Conservation (phyloP, 2,329 filamentous ascomycete genomes). For the Colletotrichum phormii region DNA sequence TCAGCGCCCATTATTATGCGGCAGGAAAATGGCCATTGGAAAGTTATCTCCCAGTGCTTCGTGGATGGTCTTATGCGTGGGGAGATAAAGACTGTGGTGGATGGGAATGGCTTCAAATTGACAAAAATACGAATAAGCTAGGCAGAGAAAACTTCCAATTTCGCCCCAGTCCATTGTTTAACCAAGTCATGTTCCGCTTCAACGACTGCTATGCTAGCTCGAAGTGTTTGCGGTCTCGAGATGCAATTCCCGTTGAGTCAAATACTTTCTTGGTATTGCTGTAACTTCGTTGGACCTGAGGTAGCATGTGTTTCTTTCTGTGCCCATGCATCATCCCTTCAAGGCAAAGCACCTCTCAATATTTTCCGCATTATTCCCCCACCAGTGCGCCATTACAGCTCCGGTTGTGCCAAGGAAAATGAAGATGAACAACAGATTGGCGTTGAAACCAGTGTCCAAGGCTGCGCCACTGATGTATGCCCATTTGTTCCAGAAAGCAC, state of each 20-base stretch:
- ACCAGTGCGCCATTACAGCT: conserved; percentile 71
- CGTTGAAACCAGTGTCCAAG: conserved; percentile 71
- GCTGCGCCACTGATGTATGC: conserved; percentile 73
- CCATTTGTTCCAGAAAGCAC: conserved; percentile 68
- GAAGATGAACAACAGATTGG: conserved; percentile 71
- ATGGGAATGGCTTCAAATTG: neutral
- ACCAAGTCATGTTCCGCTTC: neutral
- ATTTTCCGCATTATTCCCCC: conserved; percentile 67
- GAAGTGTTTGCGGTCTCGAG: neutral
- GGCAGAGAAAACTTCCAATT: neutral
- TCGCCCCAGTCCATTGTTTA: neutral
- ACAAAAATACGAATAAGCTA: neutral
- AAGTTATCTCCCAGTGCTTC: conserved; percentile 23
- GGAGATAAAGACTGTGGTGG: neutral
- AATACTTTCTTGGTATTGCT: neutral
- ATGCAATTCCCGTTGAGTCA: neutral
- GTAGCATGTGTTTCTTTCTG: neutral
- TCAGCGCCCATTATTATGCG: conserved; percentile 23
- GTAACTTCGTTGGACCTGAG: neutral
- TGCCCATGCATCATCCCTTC: neutral
- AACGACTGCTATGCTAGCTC: neutral
- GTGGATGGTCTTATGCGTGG: conserved; percentile 25
- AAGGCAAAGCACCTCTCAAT: conserved; percentile 71
- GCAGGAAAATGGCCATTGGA: neutral
- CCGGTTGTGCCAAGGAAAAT: conserved; percentile 68